Evolutionary conservation across 345 rosid species (phyloP).

Genomic region (Acer campestre): DNA sequence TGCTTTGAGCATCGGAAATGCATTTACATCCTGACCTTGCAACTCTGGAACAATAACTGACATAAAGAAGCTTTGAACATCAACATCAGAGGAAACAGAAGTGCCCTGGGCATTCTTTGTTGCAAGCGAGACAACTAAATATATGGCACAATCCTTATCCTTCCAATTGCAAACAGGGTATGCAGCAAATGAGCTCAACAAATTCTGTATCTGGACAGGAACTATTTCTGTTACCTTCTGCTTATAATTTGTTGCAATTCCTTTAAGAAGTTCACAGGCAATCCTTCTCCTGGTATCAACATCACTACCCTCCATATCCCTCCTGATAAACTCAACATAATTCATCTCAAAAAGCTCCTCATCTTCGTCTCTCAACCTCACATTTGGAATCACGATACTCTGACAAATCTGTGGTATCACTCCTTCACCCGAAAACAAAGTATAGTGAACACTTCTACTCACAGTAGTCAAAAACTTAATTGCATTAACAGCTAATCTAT

Average conservation of each 20-base stretch:
- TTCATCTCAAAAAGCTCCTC: conserved; percentile 38
- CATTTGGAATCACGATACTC: conserved; percentile 91
- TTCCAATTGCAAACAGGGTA: conserved; percentile 85
- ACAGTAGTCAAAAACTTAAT: conserved; percentile 94
- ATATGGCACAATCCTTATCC: conserved; percentile 95
- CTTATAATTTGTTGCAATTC: conserved; percentile 85
- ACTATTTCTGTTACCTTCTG: conserved; percentile 62
- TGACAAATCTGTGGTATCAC: conserved; percentile 81
- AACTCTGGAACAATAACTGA: conserved; percentile 82
- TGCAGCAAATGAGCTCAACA: conserved; percentile 57
- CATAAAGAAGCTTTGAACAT: conserved; percentile 77
- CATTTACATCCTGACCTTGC: conserved; percentile 73
- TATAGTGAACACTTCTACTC: conserved; percentile 89
- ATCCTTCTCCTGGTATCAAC: conserved; percentile 96
- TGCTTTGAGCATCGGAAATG: conserved; percentile 90
- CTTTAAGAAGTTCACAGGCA: conserved; percentile 93
- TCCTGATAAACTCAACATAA: conserved; percentile 87
- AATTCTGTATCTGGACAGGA: conserved; percentile 74
- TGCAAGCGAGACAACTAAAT: conserved; percentile 88
- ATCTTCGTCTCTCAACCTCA: conserved; percentile 37
- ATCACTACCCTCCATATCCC: conserved; percentile 99
- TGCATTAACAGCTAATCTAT: conserved; percentile 79
- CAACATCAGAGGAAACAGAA: conserved; percentile 82
- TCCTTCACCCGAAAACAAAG: conserved; percentile 75
- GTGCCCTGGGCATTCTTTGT: conserved; percentile 71